Evolutionary conservation across 2,329 filamentous ascomycete genomes (phyloP).

Genomic region (Rutstroemia sydowiana): DNA sequence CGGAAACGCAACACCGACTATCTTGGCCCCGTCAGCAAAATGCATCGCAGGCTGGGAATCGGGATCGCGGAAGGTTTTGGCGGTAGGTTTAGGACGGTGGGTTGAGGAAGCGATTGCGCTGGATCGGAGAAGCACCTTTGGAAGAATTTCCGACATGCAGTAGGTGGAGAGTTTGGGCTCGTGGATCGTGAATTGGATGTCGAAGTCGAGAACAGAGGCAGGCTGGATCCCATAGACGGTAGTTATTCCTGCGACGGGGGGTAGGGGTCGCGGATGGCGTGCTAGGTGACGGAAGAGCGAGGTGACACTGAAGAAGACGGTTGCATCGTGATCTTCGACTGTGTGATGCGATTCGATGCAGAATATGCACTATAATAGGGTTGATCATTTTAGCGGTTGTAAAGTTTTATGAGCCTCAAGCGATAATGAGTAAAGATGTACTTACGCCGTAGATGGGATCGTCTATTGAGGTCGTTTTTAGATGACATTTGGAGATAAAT

Average conservation of each 20-base stretch:
- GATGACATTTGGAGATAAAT: constrained; percentile 28
- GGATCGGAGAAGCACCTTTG: constrained; percentile 22
- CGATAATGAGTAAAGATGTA: background rate
- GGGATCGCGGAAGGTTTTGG: constrained; percentile 20
- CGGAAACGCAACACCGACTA: constrained; percentile 28
- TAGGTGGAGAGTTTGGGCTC: constrained; percentile 15
- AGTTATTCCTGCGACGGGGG: constrained; percentile 22
- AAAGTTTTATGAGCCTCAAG: too few relatives aligned
- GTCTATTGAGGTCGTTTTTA: constrained; percentile 23
- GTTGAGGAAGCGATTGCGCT: constrained; percentile 19
- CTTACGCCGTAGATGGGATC: constrained; percentile 28
- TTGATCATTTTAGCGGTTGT: too few relatives aligned
- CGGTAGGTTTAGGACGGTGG: constrained; percentile 22
- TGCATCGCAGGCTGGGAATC: constrained; percentile 23
- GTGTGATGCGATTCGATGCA: constrained; percentile 27
- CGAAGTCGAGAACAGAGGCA: constrained; percentile 24
- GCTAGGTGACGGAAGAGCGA: constrained; percentile 28
- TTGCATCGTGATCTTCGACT: constrained; percentile 29
- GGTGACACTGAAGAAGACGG: constrained; percentile 27
- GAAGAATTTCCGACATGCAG: constrained; percentile 20
- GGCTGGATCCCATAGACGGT: constrained; percentile 24
- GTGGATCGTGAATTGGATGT: constrained; percentile 24
- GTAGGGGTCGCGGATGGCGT: constrained; percentile 25
- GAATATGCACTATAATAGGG: constrained; percentile 29
- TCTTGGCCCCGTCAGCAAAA: constrained; percentile 26